Percentiles rank a stretch among this genome's conserved stretches.
phyloP scores from a whole-genome alignment of 1,139 yeast genomes.

The Candida frijolesensis region DNA sequence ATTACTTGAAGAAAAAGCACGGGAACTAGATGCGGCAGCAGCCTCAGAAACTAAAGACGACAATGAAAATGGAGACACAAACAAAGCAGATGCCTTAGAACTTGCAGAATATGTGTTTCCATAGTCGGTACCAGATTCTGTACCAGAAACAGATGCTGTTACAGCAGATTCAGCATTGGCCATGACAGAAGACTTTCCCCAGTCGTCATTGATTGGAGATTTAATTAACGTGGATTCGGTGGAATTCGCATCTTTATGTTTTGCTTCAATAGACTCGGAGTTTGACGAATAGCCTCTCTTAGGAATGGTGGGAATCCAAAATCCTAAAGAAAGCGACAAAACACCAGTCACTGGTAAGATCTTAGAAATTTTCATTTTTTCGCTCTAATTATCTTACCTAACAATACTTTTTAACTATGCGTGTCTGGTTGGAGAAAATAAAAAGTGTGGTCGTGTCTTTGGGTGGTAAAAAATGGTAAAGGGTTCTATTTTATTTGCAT shows the following conservation, averaged over 20 bases:
- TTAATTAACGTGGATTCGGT: not conserved
- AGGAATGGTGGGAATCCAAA: constrained; percentile 2
- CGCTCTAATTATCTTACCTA: not conserved
- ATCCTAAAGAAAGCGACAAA: constrained; percentile 1
- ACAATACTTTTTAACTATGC: not conserved
- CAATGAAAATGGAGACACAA: no score
- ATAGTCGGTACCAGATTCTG: no score
- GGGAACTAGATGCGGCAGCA: no score
- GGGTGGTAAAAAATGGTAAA: not conserved
- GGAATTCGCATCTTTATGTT: not conserved
- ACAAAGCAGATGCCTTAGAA: no score
- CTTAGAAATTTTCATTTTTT: constrained; percentile 5
- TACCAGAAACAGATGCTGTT: no score
- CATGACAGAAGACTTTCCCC: not conserved
- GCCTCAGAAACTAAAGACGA: no score
- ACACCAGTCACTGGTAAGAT: constrained; percentile 5
- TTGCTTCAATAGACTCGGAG: not conserved
- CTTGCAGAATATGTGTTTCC: no score
- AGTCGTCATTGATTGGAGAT: not conserved
- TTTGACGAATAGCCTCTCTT: not conserved
- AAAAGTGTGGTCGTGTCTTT: not conserved
- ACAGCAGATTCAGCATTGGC: not conserved
- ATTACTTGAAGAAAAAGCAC: no score
- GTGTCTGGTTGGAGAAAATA: constrained; percentile 2
- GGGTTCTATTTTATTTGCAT: not conserved